Evolutionary conservation across 2,329 filamentous ascomycete species (phyloP), one percentile per base, ranked within the genome.

Genomic region (Fusarium metavorans): DNA sequence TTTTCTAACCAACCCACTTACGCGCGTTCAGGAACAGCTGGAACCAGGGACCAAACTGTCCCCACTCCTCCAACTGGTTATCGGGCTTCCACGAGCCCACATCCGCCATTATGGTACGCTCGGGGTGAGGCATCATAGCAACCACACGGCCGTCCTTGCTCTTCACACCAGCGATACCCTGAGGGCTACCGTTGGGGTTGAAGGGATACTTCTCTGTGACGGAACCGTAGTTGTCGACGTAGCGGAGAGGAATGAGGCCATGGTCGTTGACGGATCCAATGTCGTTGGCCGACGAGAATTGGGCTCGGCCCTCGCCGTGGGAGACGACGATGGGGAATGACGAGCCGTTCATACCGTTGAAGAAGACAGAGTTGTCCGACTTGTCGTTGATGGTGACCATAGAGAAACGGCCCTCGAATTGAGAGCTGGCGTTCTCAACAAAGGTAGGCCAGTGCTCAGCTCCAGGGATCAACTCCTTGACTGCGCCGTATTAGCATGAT

Each of bases 41-140:
- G 73, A 93, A 87, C 95, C 95, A 98, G 23, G 95, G 95, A 1
- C 94, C 94, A 81, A 92, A 93, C 76, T 95, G 92, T 32, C 93
- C 94, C 93, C 93, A 95, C 71, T 92, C 87, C 14, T 90, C 89
- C 7, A 87, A 72, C 68, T 90, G 86, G 37, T 84, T 84, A 5
- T 78, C 78, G 9, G 94, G 93, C 71, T 93, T 85, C 82, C 92
- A 98, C 82, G 93, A 96, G 57, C 88, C 91, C 70, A 95, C 92
- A 68, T 94, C 94, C 67, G 91, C 91, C 86, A 97, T 86, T 68
- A 97, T 91, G 18, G 94, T 97, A n/a, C 95, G 90, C 85, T 98
- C 95, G 1, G 95, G 95, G 82, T 98, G 95, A 71, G 95, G 95
- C 95, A 98, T 98, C 85, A 98, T 90, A 8, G 95, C 95, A 76